Evolutionary conservation across 2,329 filamentous ascomycete species (phyloP).

Genomic region (Alternaria atra): DNA sequence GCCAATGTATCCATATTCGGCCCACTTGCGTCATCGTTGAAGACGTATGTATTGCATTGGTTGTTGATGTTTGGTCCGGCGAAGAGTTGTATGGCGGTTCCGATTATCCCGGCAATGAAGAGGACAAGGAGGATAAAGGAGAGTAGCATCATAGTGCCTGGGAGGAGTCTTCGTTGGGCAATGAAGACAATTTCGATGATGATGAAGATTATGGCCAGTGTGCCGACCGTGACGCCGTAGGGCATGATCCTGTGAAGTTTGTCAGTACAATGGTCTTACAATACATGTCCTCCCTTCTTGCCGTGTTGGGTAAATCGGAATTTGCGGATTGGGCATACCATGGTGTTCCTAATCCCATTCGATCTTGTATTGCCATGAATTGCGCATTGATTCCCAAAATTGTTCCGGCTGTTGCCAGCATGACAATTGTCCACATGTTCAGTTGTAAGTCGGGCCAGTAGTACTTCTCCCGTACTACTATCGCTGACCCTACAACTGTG

Average conservation of each 20-base stretch:
- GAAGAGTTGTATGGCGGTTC: conserved; percentile 70
- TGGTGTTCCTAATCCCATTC: conserved; percentile 65
- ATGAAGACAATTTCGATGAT: conserved; percentile 66
- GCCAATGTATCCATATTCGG: conserved; percentile 65
- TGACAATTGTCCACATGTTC: conserved; percentile 71
- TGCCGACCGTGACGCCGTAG: conserved; percentile 67
- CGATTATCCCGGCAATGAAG: conserved; percentile 69
- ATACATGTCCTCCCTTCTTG: neutral
- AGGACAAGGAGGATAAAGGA: conserved; percentile 70
- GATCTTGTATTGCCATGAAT: conserved; percentile 67
- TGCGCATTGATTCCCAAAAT: conserved; percentile 68
- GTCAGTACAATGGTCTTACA: neutral
- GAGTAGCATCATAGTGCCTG: conserved; percentile 66
- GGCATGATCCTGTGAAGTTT: conserved; percentile 66
- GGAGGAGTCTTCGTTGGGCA: conserved; percentile 64
- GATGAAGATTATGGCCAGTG: conserved; percentile 67
- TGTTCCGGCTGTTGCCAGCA: conserved; percentile 65
- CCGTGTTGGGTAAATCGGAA: neutral
- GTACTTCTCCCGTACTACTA: conserved; percentile 62
- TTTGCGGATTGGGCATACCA: conserved; percentile 58
- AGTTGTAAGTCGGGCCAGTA: conserved; percentile 72
- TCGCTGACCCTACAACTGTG: conserved; percentile 50
- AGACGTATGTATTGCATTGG: conserved; percentile 67
- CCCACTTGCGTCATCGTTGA: conserved; percentile 56
- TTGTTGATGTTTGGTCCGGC: conserved; percentile 65